These are phyloP conservation scores for Epichloe coenophiala DNA, from an alignment of 2,329 filamentous ascomycete genomes.

Conservation along the genomic window DNA sequence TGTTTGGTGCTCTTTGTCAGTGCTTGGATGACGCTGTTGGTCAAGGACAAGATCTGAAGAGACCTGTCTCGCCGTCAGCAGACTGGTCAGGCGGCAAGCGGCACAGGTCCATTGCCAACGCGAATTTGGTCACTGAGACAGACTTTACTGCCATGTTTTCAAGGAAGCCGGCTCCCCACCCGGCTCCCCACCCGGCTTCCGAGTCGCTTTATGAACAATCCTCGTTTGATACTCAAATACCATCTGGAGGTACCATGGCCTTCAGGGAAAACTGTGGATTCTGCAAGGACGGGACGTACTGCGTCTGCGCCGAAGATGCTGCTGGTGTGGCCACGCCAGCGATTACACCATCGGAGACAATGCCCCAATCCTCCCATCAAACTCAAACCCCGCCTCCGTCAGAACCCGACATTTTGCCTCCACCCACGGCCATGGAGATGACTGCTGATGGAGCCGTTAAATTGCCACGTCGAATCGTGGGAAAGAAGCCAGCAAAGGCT, in stretches of 20 bases:
- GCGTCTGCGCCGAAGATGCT: conserved; percentile 59
- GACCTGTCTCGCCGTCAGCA: conserved; percentile 32
- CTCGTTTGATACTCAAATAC: conserved; percentile 13
- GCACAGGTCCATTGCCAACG: conserved; percentile 24
- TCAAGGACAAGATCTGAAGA: conserved; percentile 28
- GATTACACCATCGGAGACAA: conserved; percentile 25
- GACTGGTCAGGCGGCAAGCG: conserved; percentile 39
- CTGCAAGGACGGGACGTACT: conserved; percentile 70
- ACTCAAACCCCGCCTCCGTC: conserved; percentile 44
- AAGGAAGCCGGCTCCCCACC: conserved; percentile 18
- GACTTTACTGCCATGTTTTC: conserved; percentile 60
- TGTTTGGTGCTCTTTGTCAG: conserved; percentile 46
- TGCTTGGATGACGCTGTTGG: conserved; percentile 46
- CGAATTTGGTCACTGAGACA: conserved; percentile 49
- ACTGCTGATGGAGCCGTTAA: conserved; percentile 48
- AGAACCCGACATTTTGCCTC: conserved; percentile 44
- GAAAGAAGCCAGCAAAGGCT: conserved; percentile 13
- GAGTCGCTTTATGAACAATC: conserved; percentile 3
- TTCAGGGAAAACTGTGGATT: conserved; percentile 65
- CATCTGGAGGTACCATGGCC: conserved; percentile 24
- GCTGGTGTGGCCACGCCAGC: conserved; percentile 27
- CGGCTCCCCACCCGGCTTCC: background rate
- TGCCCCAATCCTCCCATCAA: conserved; percentile 31
- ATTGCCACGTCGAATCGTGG: conserved; percentile 31
- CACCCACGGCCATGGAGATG: conserved; percentile 41